Conservation (phyloP, 129 eudicot species). For the Rutidosis leptorrhynchoides region DNA sequence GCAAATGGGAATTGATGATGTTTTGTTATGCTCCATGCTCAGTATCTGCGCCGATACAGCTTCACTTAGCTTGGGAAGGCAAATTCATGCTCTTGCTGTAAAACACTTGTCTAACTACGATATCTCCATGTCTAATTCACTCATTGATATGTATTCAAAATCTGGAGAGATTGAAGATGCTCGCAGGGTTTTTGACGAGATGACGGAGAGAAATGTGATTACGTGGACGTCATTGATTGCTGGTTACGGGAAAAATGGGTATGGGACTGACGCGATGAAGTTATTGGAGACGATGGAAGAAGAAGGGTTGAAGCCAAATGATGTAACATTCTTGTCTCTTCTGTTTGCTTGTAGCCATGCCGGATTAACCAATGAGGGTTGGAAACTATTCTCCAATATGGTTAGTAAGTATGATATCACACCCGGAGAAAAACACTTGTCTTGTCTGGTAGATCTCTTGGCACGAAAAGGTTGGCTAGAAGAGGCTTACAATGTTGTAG, state of each 20-base stretch:
- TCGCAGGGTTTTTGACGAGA: constrained; percentile 39
- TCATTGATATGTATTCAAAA: constrained; percentile 71
- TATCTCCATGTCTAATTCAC: constrained; percentile 51
- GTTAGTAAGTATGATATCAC: constrained; percentile 40
- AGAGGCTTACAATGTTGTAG: constrained; percentile 44
- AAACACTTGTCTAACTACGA: constrained; percentile 39
- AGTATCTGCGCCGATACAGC: constrained; percentile 56
- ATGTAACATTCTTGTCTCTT: constrained; percentile 53
- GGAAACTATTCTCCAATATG: constrained; percentile 43
- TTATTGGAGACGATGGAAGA: constrained; percentile 48
- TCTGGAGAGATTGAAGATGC: constrained; percentile 53
- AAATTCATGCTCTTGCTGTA: constrained; percentile 43
- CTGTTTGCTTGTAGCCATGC: constrained; percentile 61
- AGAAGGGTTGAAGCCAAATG: constrained; percentile 56
- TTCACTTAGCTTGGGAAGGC: constrained; percentile 49
- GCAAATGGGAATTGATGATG: constrained; percentile 34
- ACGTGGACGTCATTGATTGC: constrained; percentile 68
- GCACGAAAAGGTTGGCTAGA: constrained; percentile 63
- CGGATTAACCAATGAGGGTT: constrained; percentile 50
- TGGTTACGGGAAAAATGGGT: no score
- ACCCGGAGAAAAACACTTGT: constrained; percentile 57
- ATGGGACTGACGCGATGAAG: no score
- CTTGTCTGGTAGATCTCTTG: constrained; percentile 66
- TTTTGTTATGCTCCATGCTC: constrained; percentile 57
- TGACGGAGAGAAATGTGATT: constrained; percentile 50